Evolutionary conservation across 768 basidiomycete genomes (phyloP).

Genomic region (Bullera alba): DNA sequence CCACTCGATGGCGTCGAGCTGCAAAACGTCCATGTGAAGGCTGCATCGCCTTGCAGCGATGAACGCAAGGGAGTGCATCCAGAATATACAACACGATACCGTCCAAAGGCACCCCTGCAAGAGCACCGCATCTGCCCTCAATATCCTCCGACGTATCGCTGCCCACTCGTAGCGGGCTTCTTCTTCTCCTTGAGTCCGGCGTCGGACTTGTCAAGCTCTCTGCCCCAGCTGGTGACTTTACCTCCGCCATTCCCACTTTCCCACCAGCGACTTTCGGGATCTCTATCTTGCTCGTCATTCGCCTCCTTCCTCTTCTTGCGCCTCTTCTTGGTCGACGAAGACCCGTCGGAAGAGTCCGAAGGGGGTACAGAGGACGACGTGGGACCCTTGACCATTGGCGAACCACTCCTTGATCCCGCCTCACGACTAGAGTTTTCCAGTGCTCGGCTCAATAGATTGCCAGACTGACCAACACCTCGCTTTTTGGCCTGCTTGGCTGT

Average conservation of each 20-base stretch:
- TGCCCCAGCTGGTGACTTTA: constrained; percentile 25
- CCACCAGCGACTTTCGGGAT: constrained; percentile 33
- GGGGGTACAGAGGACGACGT: neutral
- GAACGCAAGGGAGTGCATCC: too few relatives aligned
- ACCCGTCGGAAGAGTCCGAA: neutral
- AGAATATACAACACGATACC: too few relatives aligned
- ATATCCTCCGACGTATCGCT: constrained; percentile 24
- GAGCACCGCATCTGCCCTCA: neutral
- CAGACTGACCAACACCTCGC: neutral
- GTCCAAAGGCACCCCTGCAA: too few relatives aligned
- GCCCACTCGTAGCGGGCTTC: constrained; percentile 7
- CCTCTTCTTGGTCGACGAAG: neutral
- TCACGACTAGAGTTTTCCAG: neutral
- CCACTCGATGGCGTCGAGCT: too few relatives aligned
- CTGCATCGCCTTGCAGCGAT: too few relatives aligned
- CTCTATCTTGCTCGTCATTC: constrained; percentile 13
- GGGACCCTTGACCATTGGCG: neutral
- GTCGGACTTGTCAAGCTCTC: constrained; percentile 18
- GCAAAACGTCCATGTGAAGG: too few relatives aligned
- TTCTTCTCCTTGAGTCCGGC: constrained; percentile 7
- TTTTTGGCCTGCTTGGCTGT: neutral
- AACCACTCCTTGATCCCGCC: neutral
- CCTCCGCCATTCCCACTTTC: constrained; percentile 31
- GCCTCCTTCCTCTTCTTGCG: neutral
- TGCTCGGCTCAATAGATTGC: neutral